A percentile compares a stretch with the other conserved stretches of the same genome.
These are phyloP conservation scores for Mallotus repandus DNA, from an alignment of 441 rosid species.

Conservation along the genomic window DNA sequence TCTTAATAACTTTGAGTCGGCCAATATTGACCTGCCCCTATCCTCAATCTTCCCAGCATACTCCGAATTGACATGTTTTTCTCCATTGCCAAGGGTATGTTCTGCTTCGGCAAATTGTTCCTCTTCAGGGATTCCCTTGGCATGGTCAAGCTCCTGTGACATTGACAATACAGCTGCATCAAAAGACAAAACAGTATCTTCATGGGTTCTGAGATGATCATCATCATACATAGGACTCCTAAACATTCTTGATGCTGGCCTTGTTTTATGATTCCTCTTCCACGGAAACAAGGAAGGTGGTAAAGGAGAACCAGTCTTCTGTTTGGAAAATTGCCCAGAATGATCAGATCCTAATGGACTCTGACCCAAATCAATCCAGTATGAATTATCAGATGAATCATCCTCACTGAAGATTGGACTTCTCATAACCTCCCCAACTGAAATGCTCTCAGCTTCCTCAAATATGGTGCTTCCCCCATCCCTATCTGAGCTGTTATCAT, in stretches of 20 bases:
- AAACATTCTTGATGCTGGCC: conserved; percentile 58
- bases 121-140: conserved; percentile 51
- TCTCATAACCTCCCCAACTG: conserved; percentile 92
- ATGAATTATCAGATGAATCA: conserved; percentile 86
- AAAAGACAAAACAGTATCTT: conserved; percentile 53
- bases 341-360: conserved; percentile 77
- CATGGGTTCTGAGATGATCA: no score
- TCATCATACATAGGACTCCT: conserved; percentile 67
- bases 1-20: no score
- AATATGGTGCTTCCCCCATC: conserved; percentile 87
- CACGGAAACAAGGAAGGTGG: conserved; percentile 76
- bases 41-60: no score
- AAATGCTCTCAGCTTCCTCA: conserved; percentile 86
- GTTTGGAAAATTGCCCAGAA: no score
- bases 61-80: no score
- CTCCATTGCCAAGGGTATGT: no score
- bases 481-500: conserved; percentile 78
- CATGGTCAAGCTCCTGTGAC: conserved; percentile 63
- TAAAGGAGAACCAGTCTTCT: conserved; percentile 44
- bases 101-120: conserved; percentile 34
- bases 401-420: conserved; percentile 96
- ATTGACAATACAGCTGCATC: conserved; percentile 94
- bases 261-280: conserved; percentile 61
- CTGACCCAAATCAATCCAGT: conserved; percentile 97
- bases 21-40: no score